A percentile compares a stretch with the other conserved stretches of the same genome.
Evolutionary conservation across 1,284 basidiomycete genomes (phyloP).

Genomic region (Pseudozyma sp.): DNA sequence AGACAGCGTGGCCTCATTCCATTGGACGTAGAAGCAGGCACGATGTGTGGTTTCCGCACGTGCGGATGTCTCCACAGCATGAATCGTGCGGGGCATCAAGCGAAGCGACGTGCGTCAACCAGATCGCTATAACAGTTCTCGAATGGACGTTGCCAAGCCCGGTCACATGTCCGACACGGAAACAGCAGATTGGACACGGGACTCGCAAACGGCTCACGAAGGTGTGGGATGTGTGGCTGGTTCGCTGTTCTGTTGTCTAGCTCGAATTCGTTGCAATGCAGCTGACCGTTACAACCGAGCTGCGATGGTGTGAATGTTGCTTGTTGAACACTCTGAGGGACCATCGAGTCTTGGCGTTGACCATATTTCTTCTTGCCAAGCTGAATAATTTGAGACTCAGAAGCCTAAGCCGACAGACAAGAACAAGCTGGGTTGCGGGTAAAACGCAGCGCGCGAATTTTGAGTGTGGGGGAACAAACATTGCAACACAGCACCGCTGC

Average conservation of each 20-base stretch:
- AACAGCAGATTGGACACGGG: not conserved
- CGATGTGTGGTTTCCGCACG: no score
- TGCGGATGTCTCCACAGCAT: not conserved
- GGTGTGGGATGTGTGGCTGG: not conserved
- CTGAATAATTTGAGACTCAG: constrained; percentile 8
- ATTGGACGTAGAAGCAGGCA: no score
- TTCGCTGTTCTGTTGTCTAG: not conserved
- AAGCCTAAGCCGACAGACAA: not conserved
- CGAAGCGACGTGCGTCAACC: not conserved
- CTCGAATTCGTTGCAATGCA: not conserved
- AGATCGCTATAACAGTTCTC: not conserved
- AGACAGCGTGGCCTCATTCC: no score
- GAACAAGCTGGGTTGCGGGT: constrained; percentile 8
- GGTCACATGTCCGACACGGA: not conserved
- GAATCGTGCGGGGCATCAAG: not conserved
- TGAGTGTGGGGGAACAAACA: not conserved
- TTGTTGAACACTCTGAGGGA: not conserved
- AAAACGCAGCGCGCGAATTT: not conserved
- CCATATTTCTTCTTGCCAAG: constrained; percentile 3
- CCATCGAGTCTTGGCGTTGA: constrained; percentile 1
- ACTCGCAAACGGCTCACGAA: not conserved
- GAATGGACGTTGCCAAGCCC: not conserved
- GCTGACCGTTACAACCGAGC: not conserved
- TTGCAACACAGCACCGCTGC: no score
- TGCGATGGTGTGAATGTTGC: not conserved